phyloP scores from a whole-genome alignment of 176 grass and related monocot genomes.

The sorghum (Sorghum bicolor) region DNA sequence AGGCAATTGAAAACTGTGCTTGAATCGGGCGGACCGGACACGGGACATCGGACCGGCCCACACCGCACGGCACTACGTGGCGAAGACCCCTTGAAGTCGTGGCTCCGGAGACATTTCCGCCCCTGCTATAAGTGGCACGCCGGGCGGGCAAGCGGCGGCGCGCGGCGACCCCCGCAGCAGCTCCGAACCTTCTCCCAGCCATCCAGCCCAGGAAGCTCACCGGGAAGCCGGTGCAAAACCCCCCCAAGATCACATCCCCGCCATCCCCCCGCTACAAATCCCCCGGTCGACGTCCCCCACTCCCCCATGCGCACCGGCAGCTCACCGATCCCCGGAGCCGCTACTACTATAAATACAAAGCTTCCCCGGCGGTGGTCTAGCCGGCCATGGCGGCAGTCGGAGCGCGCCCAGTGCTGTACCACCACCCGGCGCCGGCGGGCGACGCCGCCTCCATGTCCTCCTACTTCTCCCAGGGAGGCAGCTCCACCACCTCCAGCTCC shows the following conservation, averaged over 20 bases:
- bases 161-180: slow-evolving; percentile 32
- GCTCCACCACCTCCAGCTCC: slow-evolving; percentile 37
- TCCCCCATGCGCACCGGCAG: slow-evolving; percentile 42
- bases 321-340: neutral
- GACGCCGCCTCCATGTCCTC: slow-evolving; percentile 39
- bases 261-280: slow-evolving; percentile 30
- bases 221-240: slow-evolving; percentile 26
- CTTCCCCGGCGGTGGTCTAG: slow-evolving; percentile 4
- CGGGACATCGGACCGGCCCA: neutral
- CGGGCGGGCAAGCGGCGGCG: slow-evolving; percentile 21
- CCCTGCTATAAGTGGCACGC: slow-evolving; percentile 15
- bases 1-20: slow-evolving; percentile 10
- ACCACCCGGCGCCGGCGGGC: slow-evolving; percentile 29
- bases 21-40: neutral
- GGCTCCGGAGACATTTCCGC: slow-evolving; percentile 25
- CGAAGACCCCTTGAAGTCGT: slow-evolving; percentile 32
- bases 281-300: neutral
- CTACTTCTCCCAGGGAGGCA: slow-evolving; percentile 43
- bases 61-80: slow-evolving; percentile 23
- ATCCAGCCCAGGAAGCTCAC: slow-evolving; percentile 42
- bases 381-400: slow-evolving; percentile 60
- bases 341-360: slow-evolving; percentile 46
- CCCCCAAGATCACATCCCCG: neutral
- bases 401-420: slow-evolving; percentile 47
- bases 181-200: slow-evolving; percentile 52